These are phyloP conservation scores for Thielaviopsis punctulata DNA, from an alignment of 2,329 filamentous ascomycete species.

Conservation along the genomic window DNA sequence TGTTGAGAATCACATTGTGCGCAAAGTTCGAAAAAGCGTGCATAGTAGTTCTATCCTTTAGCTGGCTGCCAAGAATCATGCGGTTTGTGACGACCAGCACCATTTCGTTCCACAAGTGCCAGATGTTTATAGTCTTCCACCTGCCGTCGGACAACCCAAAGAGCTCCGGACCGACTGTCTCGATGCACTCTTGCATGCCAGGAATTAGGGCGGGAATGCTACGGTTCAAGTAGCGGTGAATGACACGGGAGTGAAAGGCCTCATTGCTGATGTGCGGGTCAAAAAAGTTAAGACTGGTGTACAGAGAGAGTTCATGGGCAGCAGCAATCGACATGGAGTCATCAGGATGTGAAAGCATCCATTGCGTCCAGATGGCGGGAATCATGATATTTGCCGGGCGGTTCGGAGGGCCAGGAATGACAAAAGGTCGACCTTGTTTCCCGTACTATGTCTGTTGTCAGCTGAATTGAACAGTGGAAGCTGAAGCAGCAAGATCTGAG, in stretches of 20 bases:
- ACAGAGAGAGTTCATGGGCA: constrained; percentile 24
- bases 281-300: constrained; percentile 27
- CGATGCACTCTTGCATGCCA: constrained; percentile 24
- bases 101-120: constrained; percentile 26
- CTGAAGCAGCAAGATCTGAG: background rate
- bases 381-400: constrained; percentile 27
- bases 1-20: constrained; percentile 28
- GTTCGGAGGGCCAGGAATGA: constrained; percentile 24
- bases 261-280: constrained; percentile 20
- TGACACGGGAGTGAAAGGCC: constrained; percentile 23
- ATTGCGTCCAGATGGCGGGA: constrained; percentile 25
- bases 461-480: background rate
- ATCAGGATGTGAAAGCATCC: constrained; percentile 32
- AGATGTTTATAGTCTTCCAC: constrained; percentile 26
- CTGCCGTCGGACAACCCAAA: constrained; percentile 20
- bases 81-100: constrained; percentile 27
- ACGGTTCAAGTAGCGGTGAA: constrained; percentile 28
- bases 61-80: constrained; percentile 23
- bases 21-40: constrained; percentile 32
- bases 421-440: constrained; percentile 24
- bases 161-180: constrained; percentile 19
- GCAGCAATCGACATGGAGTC: constrained; percentile 23
- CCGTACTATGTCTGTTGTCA: constrained; percentile 20
- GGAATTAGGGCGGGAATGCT: constrained; percentile 24
- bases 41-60: constrained; percentile 27